Evolutionary conservation across 1,284 basidiomycete species (phyloP).

Genomic region (Naganishia cerealis): DNA sequence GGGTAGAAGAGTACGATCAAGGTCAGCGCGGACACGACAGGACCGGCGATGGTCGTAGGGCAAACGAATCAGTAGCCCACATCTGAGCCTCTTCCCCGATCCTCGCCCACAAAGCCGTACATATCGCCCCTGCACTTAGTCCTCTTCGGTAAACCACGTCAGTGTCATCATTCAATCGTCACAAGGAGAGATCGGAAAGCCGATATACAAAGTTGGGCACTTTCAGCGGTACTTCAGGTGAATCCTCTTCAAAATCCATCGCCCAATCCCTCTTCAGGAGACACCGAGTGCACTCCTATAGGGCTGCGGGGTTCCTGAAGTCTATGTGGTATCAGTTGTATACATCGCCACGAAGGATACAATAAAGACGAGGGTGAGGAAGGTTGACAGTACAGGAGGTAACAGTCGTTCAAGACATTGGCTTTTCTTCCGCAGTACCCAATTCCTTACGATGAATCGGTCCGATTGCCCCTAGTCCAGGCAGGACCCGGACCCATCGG

Average conservation of each 20-base stretch:
- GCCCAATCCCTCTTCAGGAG: slow-evolving; percentile 69
- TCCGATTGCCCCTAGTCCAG: too few relatives aligned
- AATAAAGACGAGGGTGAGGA: too few relatives aligned
- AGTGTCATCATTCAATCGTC: slow-evolving; percentile 55
- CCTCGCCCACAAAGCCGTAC: slow-evolving; percentile 72
- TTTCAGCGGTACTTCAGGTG: slow-evolving; percentile 36
- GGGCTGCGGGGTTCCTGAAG: slow-evolving; percentile 68
- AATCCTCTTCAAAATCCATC: slow-evolving; percentile 39
- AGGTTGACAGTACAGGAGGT: too few relatives aligned
- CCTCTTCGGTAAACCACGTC: slow-evolving; percentile 70
- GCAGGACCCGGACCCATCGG: too few relatives aligned
- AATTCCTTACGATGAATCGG: too few relatives aligned
- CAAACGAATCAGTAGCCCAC: slow-evolving; percentile 66
- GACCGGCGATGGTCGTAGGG: neutral
- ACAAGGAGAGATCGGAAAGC: slow-evolving; percentile 45
- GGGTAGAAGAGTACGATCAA: neutral
- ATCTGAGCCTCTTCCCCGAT: slow-evolving; percentile 63
- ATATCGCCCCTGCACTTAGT: slow-evolving; percentile 86
- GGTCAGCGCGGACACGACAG: neutral
- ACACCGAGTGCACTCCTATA: slow-evolving; percentile 73
- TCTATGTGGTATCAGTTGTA: slow-evolving; percentile 64
- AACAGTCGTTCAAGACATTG: too few relatives aligned
- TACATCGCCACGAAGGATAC: too few relatives aligned
- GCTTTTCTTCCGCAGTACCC: too few relatives aligned
- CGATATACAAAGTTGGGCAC: slow-evolving; percentile 58